phyloP scores from a whole-genome alignment of 2,329 filamentous ascomycete species.

The Colletotrichum theobromicola region DNA sequence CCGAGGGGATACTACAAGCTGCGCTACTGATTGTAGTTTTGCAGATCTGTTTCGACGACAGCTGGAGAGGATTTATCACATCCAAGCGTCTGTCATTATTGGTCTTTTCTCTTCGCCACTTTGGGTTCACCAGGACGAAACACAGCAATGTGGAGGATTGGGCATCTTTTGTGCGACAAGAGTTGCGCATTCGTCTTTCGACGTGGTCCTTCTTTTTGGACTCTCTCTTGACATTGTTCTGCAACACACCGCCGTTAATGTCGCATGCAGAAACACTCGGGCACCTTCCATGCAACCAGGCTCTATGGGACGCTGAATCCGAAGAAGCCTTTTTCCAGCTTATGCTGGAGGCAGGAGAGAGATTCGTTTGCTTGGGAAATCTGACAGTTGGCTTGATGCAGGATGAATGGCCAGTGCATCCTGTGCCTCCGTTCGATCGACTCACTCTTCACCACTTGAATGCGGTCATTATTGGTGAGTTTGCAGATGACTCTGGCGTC shows the following conservation, averaged over 20 bases:
- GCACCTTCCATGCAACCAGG: not conserved
- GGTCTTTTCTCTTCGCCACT: not conserved
- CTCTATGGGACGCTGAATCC: not conserved
- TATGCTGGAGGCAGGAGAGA: not conserved
- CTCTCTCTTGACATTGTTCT: not conserved
- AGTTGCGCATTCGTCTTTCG: not conserved
- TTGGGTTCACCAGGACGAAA: not conserved
- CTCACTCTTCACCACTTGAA: not conserved
- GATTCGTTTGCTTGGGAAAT: not conserved
- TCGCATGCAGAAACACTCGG: not conserved
- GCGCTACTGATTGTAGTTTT: not conserved
- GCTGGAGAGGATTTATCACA: not conserved
- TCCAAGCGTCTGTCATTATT: not conserved
- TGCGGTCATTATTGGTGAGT: not conserved
- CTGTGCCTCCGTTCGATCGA: not conserved
- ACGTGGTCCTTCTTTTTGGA: not conserved
- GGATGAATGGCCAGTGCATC: not conserved
- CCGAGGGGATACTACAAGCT: not conserved
- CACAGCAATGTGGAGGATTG: rapidly evolving
- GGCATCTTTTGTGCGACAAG: rapidly evolving
- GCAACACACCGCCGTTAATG: not conserved
- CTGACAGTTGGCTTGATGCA: not conserved
- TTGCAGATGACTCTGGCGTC: rapidly evolving
- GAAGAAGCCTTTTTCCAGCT: not conserved
- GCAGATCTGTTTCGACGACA: not conserved